These are phyloP conservation scores for Phytophthora hibernalis DNA, from an alignment of 352 stramenopile genomes.

Conservation along the genomic window DNA sequence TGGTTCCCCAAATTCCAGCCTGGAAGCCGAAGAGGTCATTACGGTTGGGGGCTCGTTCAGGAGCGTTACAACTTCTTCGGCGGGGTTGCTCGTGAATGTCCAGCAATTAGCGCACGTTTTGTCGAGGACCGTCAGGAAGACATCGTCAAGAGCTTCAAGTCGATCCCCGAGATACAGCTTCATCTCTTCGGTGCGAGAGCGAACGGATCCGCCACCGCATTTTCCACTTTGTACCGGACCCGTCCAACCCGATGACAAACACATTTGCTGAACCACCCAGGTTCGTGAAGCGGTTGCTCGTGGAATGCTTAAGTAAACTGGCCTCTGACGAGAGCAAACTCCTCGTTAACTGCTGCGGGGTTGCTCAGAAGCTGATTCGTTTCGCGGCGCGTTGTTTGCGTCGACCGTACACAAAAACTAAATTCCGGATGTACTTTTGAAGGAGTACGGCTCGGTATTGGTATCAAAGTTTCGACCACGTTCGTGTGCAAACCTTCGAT, in stretches of 20 bases:
- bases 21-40: background rate
- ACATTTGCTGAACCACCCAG: background rate
- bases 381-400: background rate
- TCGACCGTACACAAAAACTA: background rate
- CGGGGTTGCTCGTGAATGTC: conserved; percentile 11
- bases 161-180: background rate
- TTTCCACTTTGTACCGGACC: background rate
- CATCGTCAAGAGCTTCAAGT: too few species aligned
- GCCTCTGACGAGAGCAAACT: background rate
- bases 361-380: background rate
- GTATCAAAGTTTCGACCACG: background rate
- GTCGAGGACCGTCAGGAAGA: too few species aligned
- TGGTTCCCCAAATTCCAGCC: background rate
- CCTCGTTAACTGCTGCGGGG: background rate
- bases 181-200: background rate
- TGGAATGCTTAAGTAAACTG: background rate
- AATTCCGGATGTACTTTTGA: too few species aligned
- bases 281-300: too few species aligned
- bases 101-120: background rate
- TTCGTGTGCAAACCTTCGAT: background rate
- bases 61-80: conserved; percentile 6
- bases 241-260: too few species aligned
- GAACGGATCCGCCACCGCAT: background rate
- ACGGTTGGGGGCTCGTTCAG: conserved; percentile 4
- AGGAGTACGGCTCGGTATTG: too few species aligned